These are phyloP conservation scores for Boletus calvinii DNA, from an alignment of 1,284 basidiomycete genomes.

Conservation along the genomic window DNA sequence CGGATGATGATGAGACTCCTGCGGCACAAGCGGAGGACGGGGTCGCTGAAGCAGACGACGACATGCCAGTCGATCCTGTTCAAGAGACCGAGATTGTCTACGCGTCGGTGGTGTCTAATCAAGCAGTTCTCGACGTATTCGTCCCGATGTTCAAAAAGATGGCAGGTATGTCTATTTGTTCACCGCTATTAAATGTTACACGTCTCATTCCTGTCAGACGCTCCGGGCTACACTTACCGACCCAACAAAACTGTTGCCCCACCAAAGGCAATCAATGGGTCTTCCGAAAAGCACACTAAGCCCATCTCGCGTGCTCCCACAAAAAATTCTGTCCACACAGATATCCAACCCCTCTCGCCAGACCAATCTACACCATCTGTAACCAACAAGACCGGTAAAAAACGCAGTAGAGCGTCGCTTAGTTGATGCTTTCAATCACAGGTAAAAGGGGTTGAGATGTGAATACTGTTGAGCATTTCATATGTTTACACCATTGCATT, in stretches of 20 bases:
- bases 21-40: constrained; percentile 22
- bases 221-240: constrained; percentile 25
- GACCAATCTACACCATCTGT: constrained; percentile 16
- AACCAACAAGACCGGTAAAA: constrained; percentile 28
- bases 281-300: constrained; percentile 9
- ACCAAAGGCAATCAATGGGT: constrained; percentile 22
- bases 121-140: constrained; percentile 25
- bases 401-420: constrained; percentile 33
- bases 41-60: constrained; percentile 41
- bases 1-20: constrained; percentile 25
- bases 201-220: constrained; percentile 15
- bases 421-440: constrained; percentile 24
- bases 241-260: constrained; percentile 9
- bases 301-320: constrained; percentile 13
- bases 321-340: constrained; percentile 21
- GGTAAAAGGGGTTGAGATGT: constrained; percentile 16
- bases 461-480: constrained; percentile 28
- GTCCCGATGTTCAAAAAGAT: constrained; percentile 30
- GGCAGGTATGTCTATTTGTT: constrained; percentile 22
- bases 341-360: constrained; percentile 5
- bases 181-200: neutral
- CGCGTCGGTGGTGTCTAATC: constrained; percentile 10
- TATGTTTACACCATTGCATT: constrained; percentile 30
- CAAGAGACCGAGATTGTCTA: constrained; percentile 24
- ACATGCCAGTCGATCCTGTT: constrained; percentile 42